phyloP scores from a whole-genome alignment of 768 basidiomycete species.

The Leccinum olivaceopallidum region DNA sequence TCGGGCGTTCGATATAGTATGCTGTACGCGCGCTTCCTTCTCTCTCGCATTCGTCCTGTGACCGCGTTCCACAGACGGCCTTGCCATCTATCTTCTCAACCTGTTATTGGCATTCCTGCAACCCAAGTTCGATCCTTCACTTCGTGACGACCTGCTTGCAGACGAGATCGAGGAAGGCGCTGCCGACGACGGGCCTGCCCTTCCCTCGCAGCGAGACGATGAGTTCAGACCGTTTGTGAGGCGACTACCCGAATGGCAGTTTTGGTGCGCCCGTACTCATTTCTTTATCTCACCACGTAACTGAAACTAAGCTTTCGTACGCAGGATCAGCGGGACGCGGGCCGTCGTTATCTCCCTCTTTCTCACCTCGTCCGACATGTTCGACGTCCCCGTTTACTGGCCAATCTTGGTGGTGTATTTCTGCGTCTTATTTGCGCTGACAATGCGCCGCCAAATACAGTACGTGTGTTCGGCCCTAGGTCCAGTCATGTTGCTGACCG shows the following conservation, averaged over 20 bases:
- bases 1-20: slow-evolving; percentile 42
- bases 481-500: slow-evolving; percentile 6
- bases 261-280: slow-evolving; percentile 59
- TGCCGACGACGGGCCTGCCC: slow-evolving; percentile 51
- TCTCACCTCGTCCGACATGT: slow-evolving; percentile 79
- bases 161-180: slow-evolving; percentile 96
- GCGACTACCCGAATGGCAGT: slow-evolving; percentile 94
- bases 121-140: slow-evolving; percentile 95
- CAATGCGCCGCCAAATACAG: slow-evolving; percentile 97
- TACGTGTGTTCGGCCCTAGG: slow-evolving; percentile 41
- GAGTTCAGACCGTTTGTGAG: slow-evolving; percentile 98
- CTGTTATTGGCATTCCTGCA: slow-evolving; percentile 96
- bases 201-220: slow-evolving; percentile 78
- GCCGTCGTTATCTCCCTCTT: slow-evolving; percentile 81
- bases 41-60: background rate
- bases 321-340: slow-evolving; percentile 87
- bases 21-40: slow-evolving; percentile 53
- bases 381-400: slow-evolving; percentile 99
- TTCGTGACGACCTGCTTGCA: slow-evolving; percentile 90
- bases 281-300: background rate
- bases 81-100: slow-evolving; percentile 95
- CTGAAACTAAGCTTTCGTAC: background rate
- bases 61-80: slow-evolving; percentile 57
- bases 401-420: slow-evolving; percentile 98
- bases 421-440: slow-evolving; percentile 90